phyloP scores from a whole-genome alignment of 1,284 basidiomycete genomes.

The Ceratobasidium sp. region DNA sequence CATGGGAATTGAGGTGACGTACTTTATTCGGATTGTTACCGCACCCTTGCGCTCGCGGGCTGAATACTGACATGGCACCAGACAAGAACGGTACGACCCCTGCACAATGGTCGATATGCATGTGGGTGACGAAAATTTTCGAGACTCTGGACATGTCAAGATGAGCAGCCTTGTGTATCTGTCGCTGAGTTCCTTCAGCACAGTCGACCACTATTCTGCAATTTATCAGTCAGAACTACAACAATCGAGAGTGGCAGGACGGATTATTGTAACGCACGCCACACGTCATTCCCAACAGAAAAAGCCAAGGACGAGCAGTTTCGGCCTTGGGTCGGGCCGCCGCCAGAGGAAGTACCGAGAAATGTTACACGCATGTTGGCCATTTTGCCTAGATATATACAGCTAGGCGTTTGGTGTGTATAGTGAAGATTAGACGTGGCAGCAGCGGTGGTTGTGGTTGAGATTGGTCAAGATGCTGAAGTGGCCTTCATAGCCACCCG shows the following conservation, averaged over 20 bases:
- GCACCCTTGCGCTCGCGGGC: slow-evolving; percentile 32
- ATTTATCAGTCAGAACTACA: background rate
- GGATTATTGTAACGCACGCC: slow-evolving; percentile 25
- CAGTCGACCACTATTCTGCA: slow-evolving; percentile 32
- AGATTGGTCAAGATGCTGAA: too few relatives aligned
- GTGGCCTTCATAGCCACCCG: too few relatives aligned
- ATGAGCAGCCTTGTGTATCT: slow-evolving; percentile 23
- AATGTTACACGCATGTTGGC: slow-evolving; percentile 22
- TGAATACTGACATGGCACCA: slow-evolving; percentile 58
- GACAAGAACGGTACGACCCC: slow-evolving; percentile 82
- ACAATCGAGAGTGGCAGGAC: background rate
- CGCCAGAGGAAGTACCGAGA: slow-evolving; percentile 40
- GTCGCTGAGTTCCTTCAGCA: slow-evolving; percentile 41
- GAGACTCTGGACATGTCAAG: slow-evolving; percentile 28
- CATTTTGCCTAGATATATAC: background rate
- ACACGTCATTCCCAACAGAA: slow-evolving; percentile 21
- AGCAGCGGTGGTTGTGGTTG: too few relatives aligned
- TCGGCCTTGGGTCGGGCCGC: slow-evolving; percentile 37
- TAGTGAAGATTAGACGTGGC: too few relatives aligned
- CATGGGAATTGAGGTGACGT: slow-evolving; percentile 29
- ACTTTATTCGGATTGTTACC: slow-evolving; percentile 29
- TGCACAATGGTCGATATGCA: slow-evolving; percentile 77
- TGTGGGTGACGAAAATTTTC: slow-evolving; percentile 41
- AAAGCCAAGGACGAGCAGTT: slow-evolving; percentile 36
- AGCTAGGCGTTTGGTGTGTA: too few relatives aligned